A percentile compares a stretch with the other conserved stretches of the same genome.
These are phyloP conservation scores for Fusarium denticulatum DNA, from an alignment of 2,329 filamentous ascomycete genomes.

Conservation along the genomic window DNA sequence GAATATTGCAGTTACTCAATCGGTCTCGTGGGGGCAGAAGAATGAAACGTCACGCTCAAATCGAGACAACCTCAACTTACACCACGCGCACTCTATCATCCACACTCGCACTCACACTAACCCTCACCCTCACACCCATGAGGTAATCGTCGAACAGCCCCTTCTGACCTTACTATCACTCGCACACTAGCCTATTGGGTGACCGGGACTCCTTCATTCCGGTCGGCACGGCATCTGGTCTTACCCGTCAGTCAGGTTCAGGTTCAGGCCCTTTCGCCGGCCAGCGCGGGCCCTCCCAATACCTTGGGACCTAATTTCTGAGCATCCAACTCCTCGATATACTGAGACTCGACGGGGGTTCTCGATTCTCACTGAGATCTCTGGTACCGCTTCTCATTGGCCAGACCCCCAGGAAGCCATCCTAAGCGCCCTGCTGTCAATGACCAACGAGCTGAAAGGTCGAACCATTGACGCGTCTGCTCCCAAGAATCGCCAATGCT, in stretches of 20 bases:
- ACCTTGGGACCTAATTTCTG: conserved; percentile 28
- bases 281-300: conserved; percentile 36
- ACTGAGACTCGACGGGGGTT: conserved; percentile 19
- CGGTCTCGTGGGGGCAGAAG: conserved; percentile 24
- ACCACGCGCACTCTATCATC: background rate
- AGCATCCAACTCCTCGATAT: conserved; percentile 11
- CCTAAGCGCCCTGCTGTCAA: background rate
- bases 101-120: background rate
- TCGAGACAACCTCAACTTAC: conserved; percentile 18
- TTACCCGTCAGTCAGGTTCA: conserved; percentile 5
- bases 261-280: background rate
- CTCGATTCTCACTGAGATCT: conserved; percentile 39
- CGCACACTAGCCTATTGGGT: conserved; percentile 1
- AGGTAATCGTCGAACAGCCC: conserved; percentile 10
- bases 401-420: background rate
- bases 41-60: conserved; percentile 36
- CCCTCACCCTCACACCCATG: background rate
- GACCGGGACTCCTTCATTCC: conserved; percentile 12
- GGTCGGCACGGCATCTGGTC: conserved; percentile 20
- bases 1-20: background rate
- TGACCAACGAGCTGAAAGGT: background rate
- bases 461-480: background rate
- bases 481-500: background rate
- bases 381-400: conserved; percentile 38
- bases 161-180: conserved; percentile 1